phyloP scores from a whole-genome alignment of 768 basidiomycete species.

The Cytidiella melzeri region DNA sequence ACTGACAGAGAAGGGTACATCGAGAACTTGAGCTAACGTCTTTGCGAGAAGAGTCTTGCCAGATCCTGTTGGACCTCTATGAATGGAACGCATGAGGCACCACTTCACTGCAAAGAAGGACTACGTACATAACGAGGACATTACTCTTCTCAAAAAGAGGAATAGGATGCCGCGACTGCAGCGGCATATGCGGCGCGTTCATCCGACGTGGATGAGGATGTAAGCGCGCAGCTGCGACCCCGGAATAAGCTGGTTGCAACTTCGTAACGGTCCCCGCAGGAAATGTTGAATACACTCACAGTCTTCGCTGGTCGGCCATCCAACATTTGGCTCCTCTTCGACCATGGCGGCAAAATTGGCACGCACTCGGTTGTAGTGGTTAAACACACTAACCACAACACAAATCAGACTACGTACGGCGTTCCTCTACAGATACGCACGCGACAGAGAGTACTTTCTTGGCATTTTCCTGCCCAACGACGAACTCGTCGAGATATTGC shows the following conservation, averaged over 20 bases:
- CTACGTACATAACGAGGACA: constrained; percentile 77
- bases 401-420: background rate
- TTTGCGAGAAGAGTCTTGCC: constrained; percentile 90
- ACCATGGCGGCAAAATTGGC: constrained; percentile 55
- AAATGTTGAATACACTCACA: constrained; percentile 19
- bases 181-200: constrained; percentile 17
- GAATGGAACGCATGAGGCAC: background rate
- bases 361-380: constrained; percentile 87
- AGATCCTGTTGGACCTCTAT: constrained; percentile 79
- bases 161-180: constrained; percentile 36
- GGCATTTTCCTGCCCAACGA: constrained; percentile 87
- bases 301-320: constrained; percentile 24
- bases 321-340: constrained; percentile 26
- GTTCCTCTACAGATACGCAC: constrained; percentile 42
- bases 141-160: constrained; percentile 93
- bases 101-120: constrained; percentile 5
- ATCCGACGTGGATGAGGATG: constrained; percentile 49
- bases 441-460: constrained; percentile 94
- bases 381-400: constrained; percentile 63
- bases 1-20: constrained; percentile 91
- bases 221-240: constrained; percentile 52
- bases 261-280: background rate
- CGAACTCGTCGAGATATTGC: constrained; percentile 81
- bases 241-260: constrained; percentile 26
- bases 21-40: constrained; percentile 84